These are phyloP conservation scores for Penicillium fuscoglaucum DNA, from an alignment of 2,329 filamentous ascomycete species.

Conservation along the genomic window DNA sequence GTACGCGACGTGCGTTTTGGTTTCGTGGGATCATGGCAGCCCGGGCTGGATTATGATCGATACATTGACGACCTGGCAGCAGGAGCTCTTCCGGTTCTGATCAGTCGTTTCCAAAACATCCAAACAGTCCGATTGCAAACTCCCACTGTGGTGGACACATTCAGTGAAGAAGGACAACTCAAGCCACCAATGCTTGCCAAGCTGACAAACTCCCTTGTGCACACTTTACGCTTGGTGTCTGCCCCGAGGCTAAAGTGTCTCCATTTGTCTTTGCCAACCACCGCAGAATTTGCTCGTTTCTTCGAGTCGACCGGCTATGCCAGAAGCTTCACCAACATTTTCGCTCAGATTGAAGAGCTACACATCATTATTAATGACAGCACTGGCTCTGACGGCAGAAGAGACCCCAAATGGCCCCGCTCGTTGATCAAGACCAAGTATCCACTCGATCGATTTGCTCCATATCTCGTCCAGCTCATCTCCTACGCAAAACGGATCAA, in stretches of 20 bases:
- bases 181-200: background rate
- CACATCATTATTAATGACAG: slow-evolving; percentile 1
- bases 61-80: background rate
- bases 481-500: background rate
- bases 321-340: background rate
- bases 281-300: slow-evolving; percentile 2
- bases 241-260: background rate
- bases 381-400: background rate
- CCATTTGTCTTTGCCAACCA: background rate
- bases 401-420: background rate
- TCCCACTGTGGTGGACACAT: background rate
- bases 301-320: background rate
- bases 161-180: background rate
- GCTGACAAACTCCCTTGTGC: background rate
- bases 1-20: background rate
- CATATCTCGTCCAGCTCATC: background rate
- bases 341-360: background rate
- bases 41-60: background rate
- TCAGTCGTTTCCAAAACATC: background rate
- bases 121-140: background rate
- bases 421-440: background rate
- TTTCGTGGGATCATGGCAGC: background rate
- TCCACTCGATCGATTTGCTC: background rate
- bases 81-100: background rate
- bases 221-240: background rate